Evolutionary conservation across 805 yeast genomes (phyloP), one percentile per base, ranked within the genome.

Genomic region (Kuraishia molischiana): DNA sequence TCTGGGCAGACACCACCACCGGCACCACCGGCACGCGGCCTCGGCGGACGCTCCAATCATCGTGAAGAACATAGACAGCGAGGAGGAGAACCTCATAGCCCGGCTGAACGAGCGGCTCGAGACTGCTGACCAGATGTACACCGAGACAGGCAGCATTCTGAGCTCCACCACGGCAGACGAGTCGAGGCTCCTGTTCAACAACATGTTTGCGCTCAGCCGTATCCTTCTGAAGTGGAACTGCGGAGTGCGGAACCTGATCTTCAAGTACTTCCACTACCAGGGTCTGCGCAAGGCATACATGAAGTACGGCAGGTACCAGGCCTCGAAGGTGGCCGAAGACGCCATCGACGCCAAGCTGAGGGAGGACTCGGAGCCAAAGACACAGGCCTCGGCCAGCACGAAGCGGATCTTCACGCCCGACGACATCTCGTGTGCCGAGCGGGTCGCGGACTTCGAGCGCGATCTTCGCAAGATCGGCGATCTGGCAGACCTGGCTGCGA

Each of bases 211-310:
- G 41, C 60, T 85, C 18, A 87, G 86, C 46, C 75, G 80, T 39
- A 67, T 85, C 54, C 74, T 79, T 48, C 52, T 87, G 46, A 82
- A 77, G 46, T 87, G 96, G 95, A 80, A 83, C 54, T 78, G 82
- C 42, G 52, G 61, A 3, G 69, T 78, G 8, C 63, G 96, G 39
- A 76, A 86, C 48, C 61, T 73, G 10, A 59, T 85, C 33, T 69
- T 73, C 52, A 69, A 75, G 32, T 85, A 81, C 48, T 52, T 77
- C 19, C 72, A 73, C 40, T 60, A 69, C 34, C 54, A 74, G 24
- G 67, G 64, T 9, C 53, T 67, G 37, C 58, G 74, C 19, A 59
- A 63, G 19, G 71, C 73, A 9, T 56, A 63, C 24, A 45, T 59
- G 1, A 64, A 62, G 36, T 69, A 69, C 30, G 45, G 69, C 41